Conservation (phyloP, 768 basidiomycete species). For the Mycena polygramma region DNA sequence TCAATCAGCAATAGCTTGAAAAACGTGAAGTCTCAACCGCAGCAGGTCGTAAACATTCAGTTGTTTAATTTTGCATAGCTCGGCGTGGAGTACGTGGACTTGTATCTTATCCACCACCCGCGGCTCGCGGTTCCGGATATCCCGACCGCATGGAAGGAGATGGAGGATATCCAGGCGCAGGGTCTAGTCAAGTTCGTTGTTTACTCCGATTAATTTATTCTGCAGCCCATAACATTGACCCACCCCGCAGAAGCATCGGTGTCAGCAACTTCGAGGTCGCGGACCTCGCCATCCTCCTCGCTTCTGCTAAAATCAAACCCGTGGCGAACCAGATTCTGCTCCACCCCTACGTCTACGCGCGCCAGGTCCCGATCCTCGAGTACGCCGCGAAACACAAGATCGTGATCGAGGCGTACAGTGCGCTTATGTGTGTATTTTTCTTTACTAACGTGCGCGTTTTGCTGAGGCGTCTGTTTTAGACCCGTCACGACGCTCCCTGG, state of each 20-base stretch:
- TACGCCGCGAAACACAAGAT: slow-evolving; percentile 64
- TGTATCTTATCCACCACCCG: slow-evolving; percentile 79
- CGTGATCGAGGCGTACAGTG: slow-evolving; percentile 69
- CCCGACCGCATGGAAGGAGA: slow-evolving; percentile 63
- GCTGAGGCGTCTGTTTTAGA: slow-evolving; percentile 45
- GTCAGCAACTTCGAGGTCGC: slow-evolving; percentile 76
- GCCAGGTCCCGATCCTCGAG: slow-evolving; percentile 61
- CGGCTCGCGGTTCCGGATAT: slow-evolving; percentile 45
- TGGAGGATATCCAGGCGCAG: slow-evolving; percentile 66
- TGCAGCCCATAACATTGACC: background rate
- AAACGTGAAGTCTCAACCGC: slow-evolving; percentile 54
- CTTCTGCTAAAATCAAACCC: slow-evolving; percentile 66
- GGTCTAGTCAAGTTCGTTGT: slow-evolving; percentile 56
- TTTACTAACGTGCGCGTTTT: background rate
- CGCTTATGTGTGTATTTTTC: slow-evolving; percentile 56
- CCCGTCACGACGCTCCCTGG: slow-evolving; percentile 72
- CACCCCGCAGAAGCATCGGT: slow-evolving; percentile 70
- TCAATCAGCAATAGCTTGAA: slow-evolving; percentile 70
- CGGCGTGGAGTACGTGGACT: slow-evolving; percentile 69
- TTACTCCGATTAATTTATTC: background rate
- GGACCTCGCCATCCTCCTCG: slow-evolving; percentile 65
- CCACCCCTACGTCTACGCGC: slow-evolving; percentile 70
- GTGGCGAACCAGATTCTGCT: slow-evolving; percentile 74
- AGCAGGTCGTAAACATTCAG: background rate
- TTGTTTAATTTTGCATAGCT: slow-evolving; percentile 56